Percentiles rank a stretch among this genome's conserved stretches.
phyloP scores from a whole-genome alignment of 495 filamentous ascomycete genomes.

The Neurospora sp. region DNA sequence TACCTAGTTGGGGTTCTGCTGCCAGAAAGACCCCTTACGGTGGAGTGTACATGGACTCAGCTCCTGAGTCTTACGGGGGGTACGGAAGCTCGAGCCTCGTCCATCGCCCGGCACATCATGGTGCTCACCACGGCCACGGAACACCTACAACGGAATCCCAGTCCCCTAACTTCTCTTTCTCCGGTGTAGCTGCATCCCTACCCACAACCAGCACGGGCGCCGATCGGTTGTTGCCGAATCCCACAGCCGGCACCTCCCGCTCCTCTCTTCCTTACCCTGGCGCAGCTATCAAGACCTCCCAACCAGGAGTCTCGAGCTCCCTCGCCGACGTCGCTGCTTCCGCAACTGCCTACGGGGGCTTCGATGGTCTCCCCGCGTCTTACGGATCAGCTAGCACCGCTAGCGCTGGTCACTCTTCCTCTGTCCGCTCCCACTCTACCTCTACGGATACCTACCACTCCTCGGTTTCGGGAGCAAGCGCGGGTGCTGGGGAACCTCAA shows the following conservation, averaged over 20 bases:
- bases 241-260: conserved; percentile 13
- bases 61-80: conserved; percentile 17
- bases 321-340: conserved; percentile 15
- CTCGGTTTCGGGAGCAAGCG: conserved; percentile 5
- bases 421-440: conserved; percentile 8
- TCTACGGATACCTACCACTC: conserved; percentile 6
- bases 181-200: conserved; percentile 30
- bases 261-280: conserved; percentile 20
- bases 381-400: conserved; percentile 2
- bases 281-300: conserved; percentile 10
- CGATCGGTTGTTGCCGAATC: conserved; percentile 33
- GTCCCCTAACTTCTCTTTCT: conserved; percentile 27
- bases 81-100: conserved; percentile 20
- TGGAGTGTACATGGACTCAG: conserved; percentile 26
- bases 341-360: conserved; percentile 7
- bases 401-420: conserved; percentile 3
- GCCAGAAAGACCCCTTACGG: conserved; percentile 13
- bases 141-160: conserved; percentile 18
- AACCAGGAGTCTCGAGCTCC: conserved; percentile 9
- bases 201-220: conserved; percentile 16
- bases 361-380: conserved; percentile 4
- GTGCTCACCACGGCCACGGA: conserved; percentile 1
- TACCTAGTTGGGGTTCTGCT: conserved; percentile 20
- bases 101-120: conserved; percentile 24
- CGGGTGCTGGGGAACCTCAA: conserved; percentile 5